Evolutionary conservation across 306 rosid species (phyloP).

Genomic region (Senna siamea): DNA sequence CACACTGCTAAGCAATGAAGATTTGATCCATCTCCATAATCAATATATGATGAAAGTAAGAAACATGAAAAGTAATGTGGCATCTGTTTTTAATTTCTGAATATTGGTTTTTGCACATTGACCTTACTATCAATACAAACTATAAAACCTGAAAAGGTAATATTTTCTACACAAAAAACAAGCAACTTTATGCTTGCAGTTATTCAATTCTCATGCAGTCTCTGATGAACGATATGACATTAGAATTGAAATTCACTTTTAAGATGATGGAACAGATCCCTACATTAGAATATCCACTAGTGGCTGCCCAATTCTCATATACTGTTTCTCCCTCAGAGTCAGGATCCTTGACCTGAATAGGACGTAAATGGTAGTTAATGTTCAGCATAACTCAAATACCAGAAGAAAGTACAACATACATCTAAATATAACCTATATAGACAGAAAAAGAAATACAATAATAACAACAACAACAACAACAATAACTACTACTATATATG

Average conservation of each 20-base stretch:
- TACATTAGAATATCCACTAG: constrained; percentile 46
- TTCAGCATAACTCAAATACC: constrained; percentile 17
- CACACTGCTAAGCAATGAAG: constrained; percentile 11
- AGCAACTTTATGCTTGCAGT: background rate
- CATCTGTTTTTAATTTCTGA: background rate
- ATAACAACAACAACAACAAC: too few relatives aligned
- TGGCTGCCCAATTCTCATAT: constrained; percentile 50
- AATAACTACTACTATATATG: background rate
- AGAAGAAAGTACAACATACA: background rate
- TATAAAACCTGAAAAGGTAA: background rate
- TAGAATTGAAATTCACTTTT: background rate
- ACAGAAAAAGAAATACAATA: too few relatives aligned
- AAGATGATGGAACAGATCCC: background rate
- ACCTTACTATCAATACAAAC: background rate
- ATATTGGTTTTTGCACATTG: background rate
- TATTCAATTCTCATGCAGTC: background rate
- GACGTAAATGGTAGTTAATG: constrained; percentile 21
- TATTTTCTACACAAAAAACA: too few relatives aligned
- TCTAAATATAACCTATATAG: background rate
- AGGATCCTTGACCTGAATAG: constrained; percentile 72
- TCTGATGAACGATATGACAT: background rate
- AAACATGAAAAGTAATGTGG: constrained; percentile 18
- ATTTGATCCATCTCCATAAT: background rate
- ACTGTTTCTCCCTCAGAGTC: constrained; percentile 54
- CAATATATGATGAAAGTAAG: background rate